Conservation (phyloP, 2,329 filamentous ascomycete genomes). For the Botrytis medusae region DNA sequence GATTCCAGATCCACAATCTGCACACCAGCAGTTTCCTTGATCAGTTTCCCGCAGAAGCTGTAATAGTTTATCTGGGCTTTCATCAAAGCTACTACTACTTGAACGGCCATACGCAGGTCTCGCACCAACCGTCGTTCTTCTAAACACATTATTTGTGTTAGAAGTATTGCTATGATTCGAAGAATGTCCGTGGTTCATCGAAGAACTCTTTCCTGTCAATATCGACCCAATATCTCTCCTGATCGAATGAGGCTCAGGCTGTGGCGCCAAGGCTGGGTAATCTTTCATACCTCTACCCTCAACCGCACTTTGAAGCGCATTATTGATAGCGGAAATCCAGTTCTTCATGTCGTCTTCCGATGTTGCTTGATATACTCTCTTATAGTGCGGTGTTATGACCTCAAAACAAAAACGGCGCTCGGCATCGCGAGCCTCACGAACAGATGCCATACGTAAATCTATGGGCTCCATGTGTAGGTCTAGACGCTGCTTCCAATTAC, state of each 20-base stretch:
- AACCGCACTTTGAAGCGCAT: constrained; percentile 92
- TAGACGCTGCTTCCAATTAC: constrained; percentile 97
- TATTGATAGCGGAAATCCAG: constrained; percentile 97
- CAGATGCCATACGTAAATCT: constrained; percentile 93
- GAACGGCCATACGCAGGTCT: constrained; percentile 71
- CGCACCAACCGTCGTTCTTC: constrained; percentile 89
- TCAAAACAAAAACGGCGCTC: constrained; percentile 97
- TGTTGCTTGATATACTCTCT: constrained; percentile 94
- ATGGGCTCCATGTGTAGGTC: constrained; percentile 98
- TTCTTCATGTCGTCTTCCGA: constrained; percentile 97
- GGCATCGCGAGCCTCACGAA: constrained; percentile 90
- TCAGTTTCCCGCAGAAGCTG: constrained; percentile 87
- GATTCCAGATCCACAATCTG: constrained; percentile 85
- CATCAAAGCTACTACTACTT: constrained; percentile 71
- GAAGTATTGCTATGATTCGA: constrained; percentile 44
- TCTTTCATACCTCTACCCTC: constrained; percentile 70
- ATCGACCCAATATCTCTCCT: constrained; percentile 89
- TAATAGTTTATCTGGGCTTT: constrained; percentile 81
- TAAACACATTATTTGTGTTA: constrained; percentile 61
- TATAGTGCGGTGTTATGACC: constrained; percentile 94
- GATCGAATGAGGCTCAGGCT: constrained; percentile 51
- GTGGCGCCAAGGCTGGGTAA: constrained; percentile 45
- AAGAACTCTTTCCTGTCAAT: constrained; percentile 86
- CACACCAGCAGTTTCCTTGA: constrained; percentile 89
- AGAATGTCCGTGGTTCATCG: constrained; percentile 51